Conservation (phyloP, 495 filamentous ascomycete genomes). For the Annulohypoxylon bovei region DNA sequence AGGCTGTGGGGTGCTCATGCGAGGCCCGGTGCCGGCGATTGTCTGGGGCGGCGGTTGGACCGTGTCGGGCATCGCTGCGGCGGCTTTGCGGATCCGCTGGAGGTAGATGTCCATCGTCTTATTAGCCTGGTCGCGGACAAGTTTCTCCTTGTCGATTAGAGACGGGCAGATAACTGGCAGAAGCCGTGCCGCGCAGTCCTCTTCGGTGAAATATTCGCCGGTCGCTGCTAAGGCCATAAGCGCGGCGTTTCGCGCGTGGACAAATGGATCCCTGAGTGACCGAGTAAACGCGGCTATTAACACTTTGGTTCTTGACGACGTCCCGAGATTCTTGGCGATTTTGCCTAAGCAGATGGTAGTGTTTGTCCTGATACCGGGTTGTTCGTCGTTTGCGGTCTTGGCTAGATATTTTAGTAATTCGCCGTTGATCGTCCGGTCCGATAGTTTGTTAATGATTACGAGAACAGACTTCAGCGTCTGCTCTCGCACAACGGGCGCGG, state of each 20-base stretch:
- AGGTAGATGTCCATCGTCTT: slow-evolving; percentile 93
- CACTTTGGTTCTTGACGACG: slow-evolving; percentile 84
- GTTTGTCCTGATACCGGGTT: slow-evolving; percentile 96
- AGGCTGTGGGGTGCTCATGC: slow-evolving; percentile 78
- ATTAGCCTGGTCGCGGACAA: slow-evolving; percentile 88
- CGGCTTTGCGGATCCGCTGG: slow-evolving; percentile 81
- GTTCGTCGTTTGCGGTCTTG: slow-evolving; percentile 96
- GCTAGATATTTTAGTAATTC: slow-evolving; percentile 91
- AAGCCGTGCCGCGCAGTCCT: slow-evolving; percentile 86
- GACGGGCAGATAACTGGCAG: slow-evolving; percentile 84
- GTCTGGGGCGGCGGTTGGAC: slow-evolving; percentile 62
- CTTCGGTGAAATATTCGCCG: slow-evolving; percentile 84
- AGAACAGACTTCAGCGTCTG: slow-evolving; percentile 95
- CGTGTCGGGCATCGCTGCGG: slow-evolving; percentile 81
- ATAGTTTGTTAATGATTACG: slow-evolving; percentile 84
- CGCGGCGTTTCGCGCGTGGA: slow-evolving; percentile 90
- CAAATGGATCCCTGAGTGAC: slow-evolving; percentile 89
- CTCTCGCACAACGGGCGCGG: slow-evolving; percentile 90
- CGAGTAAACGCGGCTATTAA: slow-evolving; percentile 90
- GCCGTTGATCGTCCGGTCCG: slow-evolving; percentile 91
- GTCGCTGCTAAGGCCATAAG: slow-evolving; percentile 87
- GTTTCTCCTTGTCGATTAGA: slow-evolving; percentile 87
- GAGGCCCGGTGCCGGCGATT: slow-evolving; percentile 61
- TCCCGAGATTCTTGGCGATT: slow-evolving; percentile 87
- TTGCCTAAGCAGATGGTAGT: slow-evolving; percentile 97